These are phyloP conservation scores for Xanthoparmelia taractica DNA, from an alignment of 495 filamentous ascomycete genomes.

Conservation along the genomic window DNA sequence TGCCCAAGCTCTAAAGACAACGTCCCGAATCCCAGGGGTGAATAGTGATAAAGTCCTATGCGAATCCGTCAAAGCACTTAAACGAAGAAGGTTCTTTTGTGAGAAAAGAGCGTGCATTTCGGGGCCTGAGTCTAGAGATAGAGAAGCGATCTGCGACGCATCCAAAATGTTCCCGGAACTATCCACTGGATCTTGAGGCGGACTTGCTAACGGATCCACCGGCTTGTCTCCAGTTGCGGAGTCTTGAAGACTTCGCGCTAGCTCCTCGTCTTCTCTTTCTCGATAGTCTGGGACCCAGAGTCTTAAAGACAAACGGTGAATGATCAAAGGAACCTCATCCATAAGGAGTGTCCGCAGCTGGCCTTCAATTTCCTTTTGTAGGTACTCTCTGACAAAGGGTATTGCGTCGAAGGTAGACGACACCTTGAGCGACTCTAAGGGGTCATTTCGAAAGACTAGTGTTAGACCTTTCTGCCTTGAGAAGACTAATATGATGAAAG, in stretches of 20 bases:
- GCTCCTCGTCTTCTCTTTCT: constrained; percentile 49
- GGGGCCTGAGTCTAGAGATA: constrained; percentile 66
- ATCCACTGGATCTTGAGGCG: constrained; percentile 71
- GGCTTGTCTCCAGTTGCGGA: constrained; percentile 36
- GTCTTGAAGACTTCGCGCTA: constrained; percentile 24
- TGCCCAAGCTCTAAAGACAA: constrained; percentile 87
- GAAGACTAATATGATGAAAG: constrained; percentile 95
- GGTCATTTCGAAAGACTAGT: constrained; percentile 94
- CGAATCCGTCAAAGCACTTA: constrained; percentile 69
- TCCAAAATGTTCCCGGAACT: constrained; percentile 67
- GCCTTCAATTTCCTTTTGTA: constrained; percentile 94
- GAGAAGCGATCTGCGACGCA: constrained; percentile 59
- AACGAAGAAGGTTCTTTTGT: constrained; percentile 74
- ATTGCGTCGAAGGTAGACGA: constrained; percentile 98
- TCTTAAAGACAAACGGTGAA: constrained; percentile 83
- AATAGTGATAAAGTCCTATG: constrained; percentile 82
- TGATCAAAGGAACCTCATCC: constrained; percentile 94
- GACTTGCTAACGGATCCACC: constrained; percentile 72
- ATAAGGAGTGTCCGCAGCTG: constrained; percentile 89
- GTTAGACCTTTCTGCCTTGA: constrained; percentile 95
- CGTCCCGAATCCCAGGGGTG: constrained; percentile 73
- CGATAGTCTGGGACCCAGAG: constrained; percentile 86
- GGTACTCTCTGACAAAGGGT: constrained; percentile 92
- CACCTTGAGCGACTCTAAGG: constrained; percentile 93
- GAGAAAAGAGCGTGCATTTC: constrained; percentile 81